Evolutionary conservation across 345 rosid species (phyloP).

Genomic region (Brassica juncea): DNA sequence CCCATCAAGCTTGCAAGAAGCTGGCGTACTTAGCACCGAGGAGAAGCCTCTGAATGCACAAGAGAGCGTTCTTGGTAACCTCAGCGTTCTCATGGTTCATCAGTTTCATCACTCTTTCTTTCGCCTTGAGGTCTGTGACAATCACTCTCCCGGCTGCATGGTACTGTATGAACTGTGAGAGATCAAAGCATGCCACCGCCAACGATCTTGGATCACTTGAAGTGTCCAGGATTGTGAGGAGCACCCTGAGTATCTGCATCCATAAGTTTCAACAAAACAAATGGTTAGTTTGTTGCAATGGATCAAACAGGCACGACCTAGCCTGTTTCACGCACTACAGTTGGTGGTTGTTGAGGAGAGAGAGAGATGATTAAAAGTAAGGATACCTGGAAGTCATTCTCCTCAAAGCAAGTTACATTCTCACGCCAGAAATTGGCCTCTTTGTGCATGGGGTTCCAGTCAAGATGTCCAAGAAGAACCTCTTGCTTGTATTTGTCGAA

Average conservation of each 20-base stretch:
- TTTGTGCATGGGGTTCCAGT: conserved; percentile 99
- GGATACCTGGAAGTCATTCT: conserved; percentile 91
- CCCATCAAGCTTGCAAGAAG: conserved; percentile 80
- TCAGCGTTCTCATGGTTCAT: conserved; percentile 84
- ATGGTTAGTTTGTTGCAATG: background rate
- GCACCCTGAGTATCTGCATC: conserved; percentile 87
- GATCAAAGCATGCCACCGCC: conserved; percentile 91
- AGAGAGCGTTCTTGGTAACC: conserved; percentile 75
- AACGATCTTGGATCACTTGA: conserved; percentile 83
- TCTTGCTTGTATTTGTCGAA: conserved; percentile 96
- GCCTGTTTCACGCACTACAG: background rate
- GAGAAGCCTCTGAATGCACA: conserved; percentile 89
- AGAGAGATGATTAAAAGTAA: background rate
- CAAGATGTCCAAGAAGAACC: conserved; percentile 93
- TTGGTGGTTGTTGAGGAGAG: background rate
- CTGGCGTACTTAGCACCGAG: conserved; percentile 92
- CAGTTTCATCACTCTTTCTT: conserved; percentile 86
- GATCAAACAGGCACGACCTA: background rate
- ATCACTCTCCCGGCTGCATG: conserved; percentile 94
- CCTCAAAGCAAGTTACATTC: conserved; percentile 77
- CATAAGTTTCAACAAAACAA: conserved; percentile 18
- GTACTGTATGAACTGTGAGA: conserved; percentile 90
- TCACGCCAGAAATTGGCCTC: conserved; percentile 95
- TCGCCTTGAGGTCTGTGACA: conserved; percentile 86
- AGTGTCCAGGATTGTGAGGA: conserved; percentile 83